These are phyloP conservation scores for Exophiala lecanii-corni DNA, from an alignment of 2,329 filamentous ascomycete species.

Conservation along the genomic window DNA sequence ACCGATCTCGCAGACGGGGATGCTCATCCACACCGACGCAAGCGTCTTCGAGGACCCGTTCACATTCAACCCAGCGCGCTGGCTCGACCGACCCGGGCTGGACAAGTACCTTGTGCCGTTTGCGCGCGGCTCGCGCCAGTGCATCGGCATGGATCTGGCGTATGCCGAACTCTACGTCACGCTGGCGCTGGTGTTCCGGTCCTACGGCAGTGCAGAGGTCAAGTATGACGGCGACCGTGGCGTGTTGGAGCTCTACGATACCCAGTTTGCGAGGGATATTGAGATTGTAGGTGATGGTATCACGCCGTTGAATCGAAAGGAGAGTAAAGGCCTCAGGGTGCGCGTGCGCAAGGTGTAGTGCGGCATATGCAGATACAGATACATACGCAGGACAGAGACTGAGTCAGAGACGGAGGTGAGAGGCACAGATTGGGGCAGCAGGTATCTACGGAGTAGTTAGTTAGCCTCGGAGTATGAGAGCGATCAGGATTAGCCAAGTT, in stretches of 20 bases:
- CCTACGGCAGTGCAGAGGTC: conserved; percentile 18
- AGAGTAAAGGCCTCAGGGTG: conserved; percentile 7
- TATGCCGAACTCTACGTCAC: conserved; percentile 20
- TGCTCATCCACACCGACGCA: conserved; percentile 26
- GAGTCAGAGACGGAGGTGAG: no score
- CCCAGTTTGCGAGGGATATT: conserved; percentile 11
- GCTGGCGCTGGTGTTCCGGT: conserved; percentile 16
- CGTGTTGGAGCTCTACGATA: conserved; percentile 9
- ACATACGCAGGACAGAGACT: no score
- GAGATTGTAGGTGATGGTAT: conserved; percentile 19
- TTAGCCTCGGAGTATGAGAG: no score
- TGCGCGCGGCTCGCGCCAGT: conserved; percentile 37
- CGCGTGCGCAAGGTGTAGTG: not conserved
- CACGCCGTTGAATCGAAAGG: conserved; percentile 9
- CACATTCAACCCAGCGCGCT: conserved; percentile 38
- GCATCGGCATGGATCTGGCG: conserved; percentile 36
- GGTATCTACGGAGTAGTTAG: no score
- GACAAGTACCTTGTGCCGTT: conserved; percentile 39
- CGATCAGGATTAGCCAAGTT: no score
- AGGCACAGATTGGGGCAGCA: no score
- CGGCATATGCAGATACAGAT: no score
- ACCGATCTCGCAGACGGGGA: conserved; percentile 26
- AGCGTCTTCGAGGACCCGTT: conserved; percentile 33
- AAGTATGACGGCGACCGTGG: conserved; percentile 12
- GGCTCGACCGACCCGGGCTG: conserved; percentile 34